Base-by-base conservation (phyloP, 768 basidiomycete species). In the Lentinula guzmanii region DNA sequence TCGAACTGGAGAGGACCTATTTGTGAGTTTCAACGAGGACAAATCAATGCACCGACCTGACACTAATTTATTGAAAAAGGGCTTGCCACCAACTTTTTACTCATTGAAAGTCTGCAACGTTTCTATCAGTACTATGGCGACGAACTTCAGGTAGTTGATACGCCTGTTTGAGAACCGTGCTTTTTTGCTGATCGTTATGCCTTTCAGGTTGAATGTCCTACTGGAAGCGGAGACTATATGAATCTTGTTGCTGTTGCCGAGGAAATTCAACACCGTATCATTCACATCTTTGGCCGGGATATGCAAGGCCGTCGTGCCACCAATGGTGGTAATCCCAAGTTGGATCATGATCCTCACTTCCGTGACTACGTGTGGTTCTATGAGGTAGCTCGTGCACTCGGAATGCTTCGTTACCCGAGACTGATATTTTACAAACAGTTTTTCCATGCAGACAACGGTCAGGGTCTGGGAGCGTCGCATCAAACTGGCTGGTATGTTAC, bases 91-190 rank as follows among this genome's bases (percentile, higher is more conserved):
- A 98, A 96, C 74, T 97, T 97, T 78, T 71, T 99, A 59, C 82
- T 98, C 56, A 97, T 98, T 64, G 96, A 98, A 75, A 93, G 90
- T 70, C 80, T 99, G 58, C 97, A 98, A 73, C 84, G 97, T 21
- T 98, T 98, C 82, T 90, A 98, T 72, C 93, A 96, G 68, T 99
- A 98, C 75, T 98, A 97, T 66, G 97, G 97, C 2, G 89, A 94
- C 60, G 88, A 91, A 21, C 76, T 98, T 39, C 89, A 92, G 76
- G 83, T 84, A 61, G 58, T 57, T 18, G 43, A 52, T 34, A 15
- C 15, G 34, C 13, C n/a, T 31, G 5, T 21, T 15, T 9, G 28
- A 16, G 51, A 5, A 6, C 15, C 33, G 9, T 52, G 21, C 16
- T n/a, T 24, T 52, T 24, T 48, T 21, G 52, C 4, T 63, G 33